phyloP scores from a whole-genome alignment of 306 rosid genomes.

The Begonia peltatifolia region DNA sequence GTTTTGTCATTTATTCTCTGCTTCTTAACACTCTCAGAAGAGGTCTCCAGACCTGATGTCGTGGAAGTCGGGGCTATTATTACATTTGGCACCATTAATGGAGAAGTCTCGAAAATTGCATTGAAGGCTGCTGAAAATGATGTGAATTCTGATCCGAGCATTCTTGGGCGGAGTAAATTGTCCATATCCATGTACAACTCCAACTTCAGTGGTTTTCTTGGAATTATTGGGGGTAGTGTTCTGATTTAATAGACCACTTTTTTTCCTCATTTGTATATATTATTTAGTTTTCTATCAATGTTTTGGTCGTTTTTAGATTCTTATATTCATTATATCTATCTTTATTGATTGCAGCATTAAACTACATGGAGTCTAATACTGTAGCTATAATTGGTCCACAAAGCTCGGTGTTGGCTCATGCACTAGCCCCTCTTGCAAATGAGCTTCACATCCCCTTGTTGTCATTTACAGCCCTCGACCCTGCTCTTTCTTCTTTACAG shows the following conservation, averaged over 20 bases:
- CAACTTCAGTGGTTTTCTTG: slow-evolving; percentile 39
- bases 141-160: slow-evolving; percentile 33
- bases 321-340: not conserved
- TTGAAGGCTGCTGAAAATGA: slow-evolving; percentile 35
- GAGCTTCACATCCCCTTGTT: slow-evolving; percentile 36
- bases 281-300: not conserved
- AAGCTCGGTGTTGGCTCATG: slow-evolving; percentile 28
- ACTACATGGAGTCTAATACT: slow-evolving; percentile 26
- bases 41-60: slow-evolving; percentile 19
- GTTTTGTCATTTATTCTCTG: slow-evolving; percentile 17
- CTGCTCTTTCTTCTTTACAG: slow-evolving; percentile 25
- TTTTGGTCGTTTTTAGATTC: not conserved
- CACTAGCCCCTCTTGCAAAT: slow-evolving; percentile 36
- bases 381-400: slow-evolving; percentile 45
- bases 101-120: slow-evolving; percentile 30
- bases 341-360: slow-evolving; percentile 22
- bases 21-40: slow-evolving; percentile 15
- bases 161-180: slow-evolving; percentile 31
- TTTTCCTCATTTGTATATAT: not conserved
- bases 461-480: slow-evolving; percentile 41
- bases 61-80: slow-evolving; percentile 38
- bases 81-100: slow-evolving; percentile 23
- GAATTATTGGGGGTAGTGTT: slow-evolving; percentile 31
- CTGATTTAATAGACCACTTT: not conserved
- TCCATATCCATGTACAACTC: slow-evolving; percentile 25